These are phyloP conservation scores for Zygnema cylindricum DNA, from an alignment of 139 green algal genomes.

Conservation along the genomic window DNA sequence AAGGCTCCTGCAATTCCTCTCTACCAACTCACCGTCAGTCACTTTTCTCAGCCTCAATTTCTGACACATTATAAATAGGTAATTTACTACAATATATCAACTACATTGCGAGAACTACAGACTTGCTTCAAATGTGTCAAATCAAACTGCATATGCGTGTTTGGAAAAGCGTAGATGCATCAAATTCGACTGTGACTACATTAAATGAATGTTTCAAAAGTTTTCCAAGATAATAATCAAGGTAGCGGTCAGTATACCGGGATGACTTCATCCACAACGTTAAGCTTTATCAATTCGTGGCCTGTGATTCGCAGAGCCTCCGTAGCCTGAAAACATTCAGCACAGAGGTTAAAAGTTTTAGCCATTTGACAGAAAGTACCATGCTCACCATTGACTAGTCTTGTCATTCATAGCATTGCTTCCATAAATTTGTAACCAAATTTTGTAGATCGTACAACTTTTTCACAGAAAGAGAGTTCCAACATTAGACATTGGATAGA, in stretches of 20 bases:
- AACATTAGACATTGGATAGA: no score
- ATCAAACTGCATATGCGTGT: neutral
- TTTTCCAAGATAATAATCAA: no score
- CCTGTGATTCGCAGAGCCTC: conserved; percentile 93
- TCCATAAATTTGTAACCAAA: no score
- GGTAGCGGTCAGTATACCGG: conserved; percentile 58
- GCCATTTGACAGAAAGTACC: neutral
- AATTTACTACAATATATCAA: neutral
- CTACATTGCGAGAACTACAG: neutral
- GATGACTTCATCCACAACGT: conserved; percentile 88
- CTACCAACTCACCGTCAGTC: no score
- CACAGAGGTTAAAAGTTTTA: neutral
- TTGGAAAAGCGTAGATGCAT: no score
- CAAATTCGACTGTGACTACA: no score
- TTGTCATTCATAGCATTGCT: no score
- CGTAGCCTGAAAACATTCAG: conserved; percentile 72
- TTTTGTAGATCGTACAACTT: neutral
- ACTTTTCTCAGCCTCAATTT: no score
- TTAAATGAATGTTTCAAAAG: no score
- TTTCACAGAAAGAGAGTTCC: neutral
- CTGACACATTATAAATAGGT: no score
- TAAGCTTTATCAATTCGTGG: conserved; percentile 80
- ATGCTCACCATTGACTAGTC: neutral
- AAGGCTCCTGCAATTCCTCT: conserved; percentile 77
- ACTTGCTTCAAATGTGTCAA: neutral